phyloP scores from a whole-genome alignment of 495 filamentous ascomycete species.

The Podospora pseudocomata region DNA sequence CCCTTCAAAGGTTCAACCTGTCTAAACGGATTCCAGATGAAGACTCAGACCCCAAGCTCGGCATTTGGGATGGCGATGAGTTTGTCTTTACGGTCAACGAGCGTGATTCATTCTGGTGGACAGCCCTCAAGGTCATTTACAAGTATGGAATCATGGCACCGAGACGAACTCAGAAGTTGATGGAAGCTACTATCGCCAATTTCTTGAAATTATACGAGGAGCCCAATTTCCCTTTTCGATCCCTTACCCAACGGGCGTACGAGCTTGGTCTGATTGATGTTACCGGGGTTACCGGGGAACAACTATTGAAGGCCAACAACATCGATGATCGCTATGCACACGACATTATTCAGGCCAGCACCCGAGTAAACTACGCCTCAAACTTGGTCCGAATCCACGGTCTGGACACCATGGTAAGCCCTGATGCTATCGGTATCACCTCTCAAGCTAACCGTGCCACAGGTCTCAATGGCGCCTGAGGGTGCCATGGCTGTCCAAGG shows the following conservation, averaged over 20 bases:
- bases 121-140: conserved; percentile 73
- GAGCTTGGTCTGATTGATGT: conserved; percentile 61
- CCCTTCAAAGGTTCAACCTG: conserved; percentile 70
- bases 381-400: conserved; percentile 84
- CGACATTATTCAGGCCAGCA: conserved; percentile 89
- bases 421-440: background rate
- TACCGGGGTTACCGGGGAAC: conserved; percentile 66
- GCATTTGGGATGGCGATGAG: conserved; percentile 76
- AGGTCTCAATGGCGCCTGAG: conserved; percentile 68
- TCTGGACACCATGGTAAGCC: conserved; percentile 72
- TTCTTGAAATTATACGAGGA: conserved; percentile 80
- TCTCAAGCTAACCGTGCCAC: background rate
- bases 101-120: conserved; percentile 66
- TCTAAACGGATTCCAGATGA: conserved; percentile 31
- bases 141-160: conserved; percentile 74
- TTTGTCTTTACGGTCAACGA: conserved; percentile 63
- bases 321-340: conserved; percentile 64
- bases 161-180: conserved; percentile 65
- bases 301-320: conserved; percentile 64
- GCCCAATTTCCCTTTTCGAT: conserved; percentile 79
- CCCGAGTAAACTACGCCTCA: conserved; percentile 92
- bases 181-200: conserved; percentile 64
- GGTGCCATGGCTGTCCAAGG: conserved; percentile 75
- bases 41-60: conserved; percentile 51
- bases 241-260: conserved; percentile 61